Conservation (phyloP, 257 asterid genomes). For the Fraxinus quadrangulata region DNA sequence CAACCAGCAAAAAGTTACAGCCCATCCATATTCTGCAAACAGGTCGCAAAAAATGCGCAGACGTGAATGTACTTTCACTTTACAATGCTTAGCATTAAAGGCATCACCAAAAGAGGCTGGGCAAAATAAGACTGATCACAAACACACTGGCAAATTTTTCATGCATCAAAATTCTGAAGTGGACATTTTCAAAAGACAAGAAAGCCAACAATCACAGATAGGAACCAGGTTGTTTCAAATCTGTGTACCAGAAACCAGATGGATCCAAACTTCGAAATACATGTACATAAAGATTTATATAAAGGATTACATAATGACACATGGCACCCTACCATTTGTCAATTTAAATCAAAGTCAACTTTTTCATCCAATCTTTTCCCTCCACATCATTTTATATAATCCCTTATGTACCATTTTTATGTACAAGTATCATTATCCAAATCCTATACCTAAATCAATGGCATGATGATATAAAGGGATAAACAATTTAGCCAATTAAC, state of each 20-base stretch:
- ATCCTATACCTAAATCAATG: neutral
- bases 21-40: neutral
- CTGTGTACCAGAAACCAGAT: neutral
- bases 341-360: no score
- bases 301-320: no score
- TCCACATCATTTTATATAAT: no score
- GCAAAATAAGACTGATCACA: neutral
- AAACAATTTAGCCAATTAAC: neutral
- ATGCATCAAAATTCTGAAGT: neutral
- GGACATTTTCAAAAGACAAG: neutral
- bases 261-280: neutral
- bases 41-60: slow-evolving; percentile 1
- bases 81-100: neutral
- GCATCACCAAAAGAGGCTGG: slow-evolving; percentile 3
- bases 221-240: neutral
- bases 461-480: neutral
- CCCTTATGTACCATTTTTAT: no score
- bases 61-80: neutral
- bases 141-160: neutral
- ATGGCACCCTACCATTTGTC: no score
- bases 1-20: neutral
- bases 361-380: no score
- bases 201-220: neutral
- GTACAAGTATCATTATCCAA: no score
- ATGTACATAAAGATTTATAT: no score